A percentile compares a stretch with the other conserved stretches of the same genome.
Evolutionary conservation across 2,329 filamentous ascomycete species (phyloP).

Genomic region (Aspergillus texensis): DNA sequence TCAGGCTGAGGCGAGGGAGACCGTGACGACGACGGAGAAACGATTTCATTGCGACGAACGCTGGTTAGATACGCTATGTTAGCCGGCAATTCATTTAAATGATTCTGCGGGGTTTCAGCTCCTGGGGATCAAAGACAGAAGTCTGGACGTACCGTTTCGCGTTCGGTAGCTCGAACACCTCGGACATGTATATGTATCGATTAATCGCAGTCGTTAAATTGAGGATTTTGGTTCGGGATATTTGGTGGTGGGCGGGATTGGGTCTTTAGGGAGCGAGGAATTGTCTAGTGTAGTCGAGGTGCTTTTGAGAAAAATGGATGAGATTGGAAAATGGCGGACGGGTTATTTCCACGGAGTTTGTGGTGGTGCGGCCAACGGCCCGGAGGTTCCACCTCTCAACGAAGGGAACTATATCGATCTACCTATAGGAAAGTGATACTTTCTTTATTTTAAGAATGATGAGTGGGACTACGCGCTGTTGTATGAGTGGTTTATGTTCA

Average conservation of each 20-base stretch:
- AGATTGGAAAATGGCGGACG: neutral
- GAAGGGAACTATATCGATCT: neutral
- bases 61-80: conserved; percentile 22
- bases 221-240: neutral
- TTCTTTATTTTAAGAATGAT: neutral
- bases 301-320: conserved; percentile 13
- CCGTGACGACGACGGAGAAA: conserved; percentile 32
- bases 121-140: neutral
- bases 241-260: neutral
- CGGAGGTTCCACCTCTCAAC: conserved; percentile 6
- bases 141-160: conserved; percentile 36
- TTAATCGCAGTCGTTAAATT: neutral
- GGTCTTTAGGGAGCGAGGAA: neutral
- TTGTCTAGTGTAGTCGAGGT: conserved; percentile 2
- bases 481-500: no score
- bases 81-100: neutral
- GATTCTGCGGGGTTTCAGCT: neutral
- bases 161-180: conserved; percentile 41
- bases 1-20: conserved; percentile 34
- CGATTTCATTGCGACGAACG: conserved; percentile 41
- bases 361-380: conserved; percentile 20
- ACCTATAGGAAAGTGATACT: neutral
- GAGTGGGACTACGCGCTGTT: no score
- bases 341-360: conserved; percentile 10
- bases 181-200: neutral